Base-by-base conservation (phyloP, 108 stramenopile species). In the Aurantiochytrium sp. region DNA sequence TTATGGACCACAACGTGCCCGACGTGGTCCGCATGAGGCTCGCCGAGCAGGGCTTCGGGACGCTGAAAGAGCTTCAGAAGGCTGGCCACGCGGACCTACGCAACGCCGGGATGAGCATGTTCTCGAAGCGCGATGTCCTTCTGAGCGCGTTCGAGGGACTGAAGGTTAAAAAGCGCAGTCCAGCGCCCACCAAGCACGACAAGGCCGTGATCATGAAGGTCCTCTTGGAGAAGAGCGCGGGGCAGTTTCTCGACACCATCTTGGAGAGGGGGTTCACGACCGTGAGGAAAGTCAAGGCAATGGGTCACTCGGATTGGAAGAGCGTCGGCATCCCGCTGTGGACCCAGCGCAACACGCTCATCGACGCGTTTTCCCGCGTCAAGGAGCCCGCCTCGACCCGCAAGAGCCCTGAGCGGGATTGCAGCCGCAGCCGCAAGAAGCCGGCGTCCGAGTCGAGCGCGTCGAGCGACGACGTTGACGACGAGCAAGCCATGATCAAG, bases 371-470 rank as follows among this genome's bases (percentile, higher is more conserved):
- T n/a, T n/a, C n/a, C n/a, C n/a, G n/a, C n/a, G n/a, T n/a, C n/a
- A n/a, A n/a, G n/a, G n/a, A n/a, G n/a, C n/a, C n/a, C n/a, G n/a
- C n/a, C n/a, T n/a, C n/a, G n/a, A n/a, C n/a, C n/a, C n/a, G n/a
- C n/a, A n/a, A n/a, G n/a, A n/a, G n/a, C n/a, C n/a, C n/a, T n/a
- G n/a, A n/a, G n/a, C n/a, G 24, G 12, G 1, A 24, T 24, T 24
- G 73, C 39, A 81, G 73, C 73, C 73, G 73, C 73, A 81, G 73
- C 45, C 73, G 73, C 24, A 81, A 24, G 10, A 41, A 48, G n/a
- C 12, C 42, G 21, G 24, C 34, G 2, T 6, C 15, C 15, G 19
- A 19, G 0, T 81, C 73, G 21, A 48, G 42, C 24, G 34, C 15
- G 32, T 24, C 59, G 53, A 15, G 15, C 68, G 73, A 24, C 17